Evolutionary conservation across 352 stramenopile species (phyloP), one percentile per base, ranked within the genome.

Genomic region (Peronospora belbahrii): DNA sequence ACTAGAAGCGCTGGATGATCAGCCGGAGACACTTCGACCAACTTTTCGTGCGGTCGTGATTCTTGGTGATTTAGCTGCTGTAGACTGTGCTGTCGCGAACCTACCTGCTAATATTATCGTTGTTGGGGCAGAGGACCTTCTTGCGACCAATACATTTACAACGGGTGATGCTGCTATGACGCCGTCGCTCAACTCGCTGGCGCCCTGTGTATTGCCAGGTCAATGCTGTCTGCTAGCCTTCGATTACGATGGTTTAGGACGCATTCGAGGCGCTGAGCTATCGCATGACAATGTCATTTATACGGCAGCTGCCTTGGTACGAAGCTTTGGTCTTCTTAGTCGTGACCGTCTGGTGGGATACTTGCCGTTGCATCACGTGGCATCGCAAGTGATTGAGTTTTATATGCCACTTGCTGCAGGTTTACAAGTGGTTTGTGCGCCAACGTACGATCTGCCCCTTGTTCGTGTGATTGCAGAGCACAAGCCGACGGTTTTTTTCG

Each of bases 221-320:
- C 60, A 84, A 27, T 70, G 59, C 48, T 87, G 72, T 30, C 40
- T 77, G 25, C 50, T 91, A 14, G 46, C 65, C 3, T 91, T 91
- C 28, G 73, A 66, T 13, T 87, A 87, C 47, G 74, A 91, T 44
- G 53, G 53, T 8, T 19, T 48, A 0, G 79, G 79, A 1, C 33
- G 43, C 3, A 57, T 88, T 24, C 72, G 73, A 17, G 76, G 61
- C 6, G 64, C 60, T 2, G 71, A 73, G 27, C 35, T 93, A 0
- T 85, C 78, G n/a, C 81, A 93, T 41, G 78, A 93, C 62, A 93
- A 93, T 25, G 66, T 86, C 7, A 63, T 93, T 35, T 93, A 89
- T 51, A 88, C 81, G 6, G 75, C 78, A 6, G 59, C 71, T 10
- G 74, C 71, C 2, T 64, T 93, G 23, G 76, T 77, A 1, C 48